Percentiles rank a stretch among this genome's conserved stretches.
phyloP scores from a whole-genome alignment of 345 rosid genomes.

The Gossypium mustelinum region DNA sequence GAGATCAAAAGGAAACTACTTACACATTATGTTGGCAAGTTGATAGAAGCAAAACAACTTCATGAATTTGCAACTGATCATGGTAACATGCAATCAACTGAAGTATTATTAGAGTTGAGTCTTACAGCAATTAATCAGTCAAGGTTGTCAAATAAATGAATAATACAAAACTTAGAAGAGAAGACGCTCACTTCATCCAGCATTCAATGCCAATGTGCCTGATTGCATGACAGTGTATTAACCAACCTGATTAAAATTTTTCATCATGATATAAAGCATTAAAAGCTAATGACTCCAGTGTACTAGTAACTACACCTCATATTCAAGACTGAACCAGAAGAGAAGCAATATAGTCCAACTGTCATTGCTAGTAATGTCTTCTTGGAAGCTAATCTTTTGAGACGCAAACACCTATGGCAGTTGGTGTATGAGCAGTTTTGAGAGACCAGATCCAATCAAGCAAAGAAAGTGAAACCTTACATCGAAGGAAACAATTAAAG shows the following conservation, averaged over 20 bases:
- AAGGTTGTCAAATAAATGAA: constrained; percentile 8
- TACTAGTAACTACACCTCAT: constrained; percentile 13
- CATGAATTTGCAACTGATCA: background rate
- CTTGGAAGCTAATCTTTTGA: constrained; percentile 45
- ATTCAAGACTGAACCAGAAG: constrained; percentile 12
- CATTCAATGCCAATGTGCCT: constrained; percentile 3
- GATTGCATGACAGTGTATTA: background rate
- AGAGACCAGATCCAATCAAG: constrained; percentile 84
- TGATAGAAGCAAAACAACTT: background rate
- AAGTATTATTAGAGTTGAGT: background rate
- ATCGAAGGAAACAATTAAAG: constrained; percentile 69
- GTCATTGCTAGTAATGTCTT: constrained; percentile 6
- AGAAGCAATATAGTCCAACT: constrained; percentile 10
- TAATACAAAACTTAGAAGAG: constrained; percentile 16
- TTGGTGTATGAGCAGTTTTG: constrained; percentile 48
- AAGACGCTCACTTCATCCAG: constrained; percentile 19
- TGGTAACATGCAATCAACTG: background rate
- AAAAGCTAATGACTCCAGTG: constrained; percentile 3
- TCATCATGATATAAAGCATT: background rate
- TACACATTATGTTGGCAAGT: constrained; percentile 2
- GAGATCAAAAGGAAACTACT: background rate
- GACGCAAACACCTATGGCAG: constrained; percentile 52
- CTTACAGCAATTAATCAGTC: constrained; percentile 12
- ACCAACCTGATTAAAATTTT: constrained; percentile 2
- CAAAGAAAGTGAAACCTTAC: constrained; percentile 92